These are phyloP conservation scores for Solanum raphanifolium DNA, from an alignment of 257 asterid species.

Conservation along the genomic window DNA sequence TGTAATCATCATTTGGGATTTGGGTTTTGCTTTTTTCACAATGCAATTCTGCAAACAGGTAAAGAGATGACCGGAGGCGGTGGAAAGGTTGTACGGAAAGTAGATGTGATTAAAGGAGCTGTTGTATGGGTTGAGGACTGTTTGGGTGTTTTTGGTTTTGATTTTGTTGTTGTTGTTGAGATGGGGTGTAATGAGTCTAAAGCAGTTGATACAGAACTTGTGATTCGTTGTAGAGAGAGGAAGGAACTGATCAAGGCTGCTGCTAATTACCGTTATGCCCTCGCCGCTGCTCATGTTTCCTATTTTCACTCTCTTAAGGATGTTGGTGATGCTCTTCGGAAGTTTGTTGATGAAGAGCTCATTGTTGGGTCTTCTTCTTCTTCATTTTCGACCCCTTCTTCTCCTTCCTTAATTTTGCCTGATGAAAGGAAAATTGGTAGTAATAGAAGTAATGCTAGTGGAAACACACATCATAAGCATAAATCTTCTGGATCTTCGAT, in stretches of 20 bases:
- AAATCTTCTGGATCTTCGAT: slow-evolving; percentile 6
- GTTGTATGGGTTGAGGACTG: background rate
- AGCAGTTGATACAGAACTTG: slow-evolving; percentile 61
- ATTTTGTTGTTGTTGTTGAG: background rate
- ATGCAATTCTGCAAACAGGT: slow-evolving; percentile 26
- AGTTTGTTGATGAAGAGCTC: slow-evolving; percentile 86
- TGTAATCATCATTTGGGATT: background rate
- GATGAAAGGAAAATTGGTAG: background rate
- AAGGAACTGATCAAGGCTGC: slow-evolving; percentile 70
- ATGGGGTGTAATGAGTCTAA: slow-evolving; percentile 93
- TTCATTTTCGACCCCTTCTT: slow-evolving; percentile 48
- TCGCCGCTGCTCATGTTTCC: slow-evolving; percentile 86
- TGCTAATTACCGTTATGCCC: slow-evolving; percentile 79
- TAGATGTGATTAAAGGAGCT: background rate
- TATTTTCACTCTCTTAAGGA: slow-evolving; percentile 70
- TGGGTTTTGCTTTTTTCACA: slow-evolving; percentile 4
- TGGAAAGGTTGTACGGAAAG: background rate
- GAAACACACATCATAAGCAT: background rate
- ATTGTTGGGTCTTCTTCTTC: slow-evolving; percentile 32
- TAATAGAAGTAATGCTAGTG: background rate
- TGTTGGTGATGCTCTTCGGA: slow-evolving; percentile 87
- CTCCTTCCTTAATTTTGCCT: slow-evolving; percentile 62
- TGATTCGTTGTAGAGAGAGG: slow-evolving; percentile 79
- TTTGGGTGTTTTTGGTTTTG: background rate
- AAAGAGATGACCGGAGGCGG: slow-evolving; percentile 13